A percentile compares a stretch with the other conserved stretches of the same genome.
Evolutionary conservation across 805 yeast species (phyloP).

Genomic region (Cyberlindnera saturnus): DNA sequence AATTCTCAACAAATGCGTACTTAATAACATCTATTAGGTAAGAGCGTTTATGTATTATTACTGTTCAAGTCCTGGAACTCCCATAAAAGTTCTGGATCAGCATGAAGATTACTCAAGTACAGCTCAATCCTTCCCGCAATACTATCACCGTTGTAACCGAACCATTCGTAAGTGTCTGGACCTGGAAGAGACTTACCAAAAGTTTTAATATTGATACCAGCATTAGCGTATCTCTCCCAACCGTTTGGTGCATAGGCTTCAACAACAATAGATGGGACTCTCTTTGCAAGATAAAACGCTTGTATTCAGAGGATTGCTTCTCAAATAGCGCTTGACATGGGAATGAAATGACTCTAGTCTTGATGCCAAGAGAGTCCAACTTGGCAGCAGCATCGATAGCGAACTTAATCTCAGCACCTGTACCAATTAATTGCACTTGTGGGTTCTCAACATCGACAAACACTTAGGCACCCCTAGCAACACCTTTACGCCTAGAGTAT

Average conservation of each 20-base stretch:
- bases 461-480: conserved; percentile 91
- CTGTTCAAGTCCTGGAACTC: conserved; percentile 28
- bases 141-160: conserved; percentile 89
- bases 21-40: too few relatives aligned
- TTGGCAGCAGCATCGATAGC: conserved; percentile 76
- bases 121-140: conserved; percentile 58
- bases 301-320: conserved; percentile 71
- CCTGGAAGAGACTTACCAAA: conserved; percentile 96
- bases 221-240: conserved; percentile 93
- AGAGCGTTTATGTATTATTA: not conserved
- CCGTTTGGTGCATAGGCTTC: conserved; percentile 90
- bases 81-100: conserved; percentile 17
- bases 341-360: conserved; percentile 79
- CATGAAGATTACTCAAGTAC: conserved; percentile 17
- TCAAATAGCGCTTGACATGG: conserved; percentile 92
- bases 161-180: conserved; percentile 68
- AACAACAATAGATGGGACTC: conserved; percentile 82
- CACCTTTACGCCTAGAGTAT: conserved; percentile 76
- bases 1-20: too few relatives aligned
- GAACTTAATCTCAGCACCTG: conserved; percentile 88
- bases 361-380: conserved; percentile 55
- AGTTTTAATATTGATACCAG: conserved; percentile 88
- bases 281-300: conserved; percentile 82
- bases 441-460: conserved; percentile 52
- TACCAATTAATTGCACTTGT: conserved; percentile 71